Conservation (phyloP, 768 basidiomycete genomes). For the Leccinum olivaceopallidum region DNA sequence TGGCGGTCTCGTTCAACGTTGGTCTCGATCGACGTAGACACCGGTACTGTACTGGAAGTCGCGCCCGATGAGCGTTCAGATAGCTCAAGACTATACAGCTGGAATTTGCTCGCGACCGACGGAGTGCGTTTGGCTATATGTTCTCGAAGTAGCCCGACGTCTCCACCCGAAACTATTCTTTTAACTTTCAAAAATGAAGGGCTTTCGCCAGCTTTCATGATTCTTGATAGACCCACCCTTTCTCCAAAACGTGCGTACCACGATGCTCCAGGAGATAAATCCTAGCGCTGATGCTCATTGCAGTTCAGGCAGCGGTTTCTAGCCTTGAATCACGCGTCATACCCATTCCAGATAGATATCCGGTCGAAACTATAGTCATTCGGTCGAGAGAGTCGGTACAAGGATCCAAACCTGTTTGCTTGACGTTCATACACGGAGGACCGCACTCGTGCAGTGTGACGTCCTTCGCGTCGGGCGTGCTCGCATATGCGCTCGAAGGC, state of each 20-base stretch:
- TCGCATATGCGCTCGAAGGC: conserved; percentile 56
- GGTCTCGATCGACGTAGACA: conserved; percentile 42
- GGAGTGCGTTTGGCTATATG: conserved; percentile 44
- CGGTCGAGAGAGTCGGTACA: conserved; percentile 26
- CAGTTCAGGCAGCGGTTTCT: conserved; percentile 48
- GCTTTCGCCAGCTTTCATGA: conserved; percentile 1
- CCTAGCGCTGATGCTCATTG: not conserved
- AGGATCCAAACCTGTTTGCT: conserved; percentile 41
- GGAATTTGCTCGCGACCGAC: conserved; percentile 55
- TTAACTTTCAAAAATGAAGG: conserved; percentile 35
- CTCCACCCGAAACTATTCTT: conserved; percentile 51
- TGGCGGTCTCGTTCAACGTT: conserved; percentile 58
- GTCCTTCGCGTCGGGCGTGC: conserved; percentile 44
- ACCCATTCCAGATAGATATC: conserved; percentile 48
- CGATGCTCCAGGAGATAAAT: not conserved
- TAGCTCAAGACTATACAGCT: conserved; percentile 41
- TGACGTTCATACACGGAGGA: conserved; percentile 63
- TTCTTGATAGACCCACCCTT: conserved; percentile 46
- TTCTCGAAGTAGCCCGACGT: conserved; percentile 47
- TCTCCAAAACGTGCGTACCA: conserved; percentile 39
- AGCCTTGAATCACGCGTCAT: conserved; percentile 44
- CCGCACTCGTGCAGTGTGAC: conserved; percentile 54
- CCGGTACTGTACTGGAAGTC: conserved; percentile 41
- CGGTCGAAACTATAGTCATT: conserved; percentile 57
- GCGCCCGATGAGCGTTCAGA: conserved; percentile 12